phyloP scores from a whole-genome alignment of 2,329 filamentous ascomycete genomes.

The Gnomoniopsis smithogilvyi region DNA sequence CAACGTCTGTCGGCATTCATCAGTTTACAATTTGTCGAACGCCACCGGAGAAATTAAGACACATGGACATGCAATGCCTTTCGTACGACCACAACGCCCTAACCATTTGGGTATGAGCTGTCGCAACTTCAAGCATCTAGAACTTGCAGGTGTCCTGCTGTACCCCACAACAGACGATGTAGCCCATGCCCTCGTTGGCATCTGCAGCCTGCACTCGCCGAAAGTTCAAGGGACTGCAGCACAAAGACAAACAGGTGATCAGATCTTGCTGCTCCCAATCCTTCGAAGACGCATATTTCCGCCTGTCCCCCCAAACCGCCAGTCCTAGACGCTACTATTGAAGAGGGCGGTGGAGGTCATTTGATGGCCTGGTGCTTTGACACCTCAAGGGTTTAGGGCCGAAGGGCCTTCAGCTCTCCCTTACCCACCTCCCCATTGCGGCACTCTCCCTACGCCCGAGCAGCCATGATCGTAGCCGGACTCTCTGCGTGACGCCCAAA shows the following conservation, averaged over 20 bases:
- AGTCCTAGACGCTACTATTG: too few relatives aligned
- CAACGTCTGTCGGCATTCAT: too few relatives aligned
- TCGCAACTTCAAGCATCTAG: not conserved
- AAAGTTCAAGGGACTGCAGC: not conserved
- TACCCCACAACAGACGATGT: conserved; percentile 4
- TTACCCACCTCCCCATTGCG: not conserved
- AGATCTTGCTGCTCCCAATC: not conserved
- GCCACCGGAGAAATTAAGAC: too few relatives aligned
- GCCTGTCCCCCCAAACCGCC: not conserved
- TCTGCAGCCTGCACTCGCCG: not conserved
- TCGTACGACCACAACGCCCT: too few relatives aligned
- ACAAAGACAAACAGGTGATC: not conserved
- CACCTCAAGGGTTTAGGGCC: conserved; percentile 2
- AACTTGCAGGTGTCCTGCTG: too few relatives aligned
- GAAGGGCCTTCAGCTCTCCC: conserved; percentile 2
- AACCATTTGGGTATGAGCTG: too few relatives aligned
- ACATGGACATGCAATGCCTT: too few relatives aligned
- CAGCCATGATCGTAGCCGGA: not conserved
- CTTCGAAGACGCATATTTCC: not conserved
- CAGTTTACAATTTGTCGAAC: too few relatives aligned
- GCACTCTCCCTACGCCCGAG: not conserved
- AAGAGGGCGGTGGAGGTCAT: too few relatives aligned
- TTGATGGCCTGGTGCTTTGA: not conserved
- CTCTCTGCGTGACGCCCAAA: not conserved
- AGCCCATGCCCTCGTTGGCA: not conserved